phyloP scores from a whole-genome alignment of 768 basidiomycete species.

The Hortiboletus campestris region DNA sequence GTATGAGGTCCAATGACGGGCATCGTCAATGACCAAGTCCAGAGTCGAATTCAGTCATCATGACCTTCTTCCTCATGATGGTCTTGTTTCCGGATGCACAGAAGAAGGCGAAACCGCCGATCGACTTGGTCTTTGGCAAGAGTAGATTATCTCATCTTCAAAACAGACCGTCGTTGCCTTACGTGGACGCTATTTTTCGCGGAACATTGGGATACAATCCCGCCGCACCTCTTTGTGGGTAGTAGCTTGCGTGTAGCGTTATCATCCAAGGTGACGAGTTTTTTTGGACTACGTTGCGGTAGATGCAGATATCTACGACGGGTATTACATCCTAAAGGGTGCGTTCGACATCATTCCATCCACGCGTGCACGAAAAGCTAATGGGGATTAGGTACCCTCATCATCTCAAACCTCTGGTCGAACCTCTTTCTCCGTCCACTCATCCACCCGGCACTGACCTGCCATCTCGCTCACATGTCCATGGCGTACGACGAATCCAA shows the following conservation, averaged over 20 bases:
- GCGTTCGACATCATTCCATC: neutral
- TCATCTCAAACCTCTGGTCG: slow-evolving; percentile 13
- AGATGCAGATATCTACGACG: slow-evolving; percentile 40
- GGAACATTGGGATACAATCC: slow-evolving; percentile 11
- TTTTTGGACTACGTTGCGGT: slow-evolving; percentile 19
- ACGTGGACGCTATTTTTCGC: slow-evolving; percentile 11
- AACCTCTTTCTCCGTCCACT: neutral
- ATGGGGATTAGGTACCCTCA: slow-evolving; percentile 1
- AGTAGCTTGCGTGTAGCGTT: neutral
- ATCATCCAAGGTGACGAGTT: neutral
- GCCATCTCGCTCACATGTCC: slow-evolving; percentile 1
- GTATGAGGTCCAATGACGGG: neutral
- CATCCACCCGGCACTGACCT: neutral
- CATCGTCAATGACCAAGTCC: neutral
- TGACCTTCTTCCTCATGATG: slow-evolving; percentile 13
- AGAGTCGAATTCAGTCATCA: slow-evolving; percentile 22
- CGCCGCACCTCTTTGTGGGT: slow-evolving; percentile 11
- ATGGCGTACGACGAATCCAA: slow-evolving; percentile 24
- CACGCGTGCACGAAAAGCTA: neutral
- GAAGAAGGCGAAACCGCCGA: slow-evolving; percentile 13
- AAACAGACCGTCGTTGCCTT: slow-evolving; percentile 12
- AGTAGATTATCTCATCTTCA: slow-evolving; percentile 4
- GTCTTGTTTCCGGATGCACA: slow-evolving; percentile 7
- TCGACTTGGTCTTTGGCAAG: slow-evolving; percentile 5
- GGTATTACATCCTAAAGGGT: slow-evolving; percentile 48